phyloP scores from a whole-genome alignment of 768 basidiomycete genomes.

The Ephemerocybe angulata region DNA sequence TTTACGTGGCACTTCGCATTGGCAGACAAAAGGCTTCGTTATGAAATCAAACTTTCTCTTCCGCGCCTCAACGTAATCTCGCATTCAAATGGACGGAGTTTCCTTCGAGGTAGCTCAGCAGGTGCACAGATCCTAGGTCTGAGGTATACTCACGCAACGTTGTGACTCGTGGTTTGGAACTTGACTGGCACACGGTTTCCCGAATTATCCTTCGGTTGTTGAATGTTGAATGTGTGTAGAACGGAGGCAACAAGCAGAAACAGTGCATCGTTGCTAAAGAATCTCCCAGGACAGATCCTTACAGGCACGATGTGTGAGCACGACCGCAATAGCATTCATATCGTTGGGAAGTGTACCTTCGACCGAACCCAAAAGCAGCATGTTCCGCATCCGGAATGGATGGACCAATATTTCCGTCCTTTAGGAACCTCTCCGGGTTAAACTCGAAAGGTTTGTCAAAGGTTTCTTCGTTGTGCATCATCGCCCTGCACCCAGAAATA shows the following conservation, averaged over 20 bases:
- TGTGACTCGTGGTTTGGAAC: not conserved
- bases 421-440: conserved; percentile 27
- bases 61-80: not conserved
- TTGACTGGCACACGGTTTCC: not conserved
- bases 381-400: conserved; percentile 10
- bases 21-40: no score
- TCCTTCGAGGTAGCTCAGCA: not conserved
- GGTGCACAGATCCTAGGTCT: no score
- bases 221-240: conserved; percentile 14
- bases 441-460: conserved; percentile 31
- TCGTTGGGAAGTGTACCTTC: conserved; percentile 3
- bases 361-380: conserved; percentile 18
- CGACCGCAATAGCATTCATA: not conserved
- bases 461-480: conserved; percentile 28
- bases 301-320: no score
- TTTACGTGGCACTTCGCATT: no score
- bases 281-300: conserved; percentile 37
- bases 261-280: conserved; percentile 39
- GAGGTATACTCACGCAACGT: conserved; percentile 22
- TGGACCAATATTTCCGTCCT: conserved; percentile 13
- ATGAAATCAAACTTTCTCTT: not conserved
- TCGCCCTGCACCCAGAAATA: conserved; percentile 7
- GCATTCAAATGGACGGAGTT: not conserved
- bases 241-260: conserved; percentile 21
- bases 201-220: conserved; percentile 1